phyloP scores from a whole-genome alignment of 2,329 filamentous ascomycete species.

The Daldinia sp. region DNA sequence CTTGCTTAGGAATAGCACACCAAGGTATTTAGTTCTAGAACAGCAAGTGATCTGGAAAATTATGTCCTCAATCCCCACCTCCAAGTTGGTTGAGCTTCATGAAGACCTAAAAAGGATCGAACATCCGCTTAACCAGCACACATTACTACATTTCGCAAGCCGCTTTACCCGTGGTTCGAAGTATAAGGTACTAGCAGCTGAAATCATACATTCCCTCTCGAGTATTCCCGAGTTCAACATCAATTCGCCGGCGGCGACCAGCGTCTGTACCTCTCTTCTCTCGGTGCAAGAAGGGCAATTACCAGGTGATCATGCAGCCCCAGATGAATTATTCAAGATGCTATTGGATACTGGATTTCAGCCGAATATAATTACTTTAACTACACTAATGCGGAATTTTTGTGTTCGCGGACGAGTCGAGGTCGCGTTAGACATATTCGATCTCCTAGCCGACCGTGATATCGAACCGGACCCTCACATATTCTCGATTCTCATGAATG shows the following conservation, averaged over 20 bases:
- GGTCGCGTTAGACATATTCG: constrained; percentile 71
- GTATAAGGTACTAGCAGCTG: constrained; percentile 54
- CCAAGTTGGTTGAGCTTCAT: constrained; percentile 31
- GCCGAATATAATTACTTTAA: constrained; percentile 70
- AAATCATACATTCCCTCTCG: constrained; percentile 53
- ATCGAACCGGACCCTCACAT: constrained; percentile 71
- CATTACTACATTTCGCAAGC: constrained; percentile 57
- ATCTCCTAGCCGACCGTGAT: constrained; percentile 66
- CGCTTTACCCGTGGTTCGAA: constrained; percentile 52
- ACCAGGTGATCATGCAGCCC: constrained; percentile 55
- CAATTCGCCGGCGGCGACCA: constrained; percentile 57
- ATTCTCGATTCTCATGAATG: constrained; percentile 74
- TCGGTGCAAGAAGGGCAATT: constrained; percentile 47
- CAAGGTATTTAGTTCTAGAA: constrained; percentile 39
- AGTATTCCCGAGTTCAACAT: constrained; percentile 51
- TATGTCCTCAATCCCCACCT: constrained; percentile 14
- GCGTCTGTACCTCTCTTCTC: constrained; percentile 68
- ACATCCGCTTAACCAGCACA: constrained; percentile 48
- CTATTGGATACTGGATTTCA: constrained; percentile 68
- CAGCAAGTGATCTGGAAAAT: constrained; percentile 38
- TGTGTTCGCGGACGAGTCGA: constrained; percentile 69
- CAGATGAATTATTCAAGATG: constrained; percentile 61
- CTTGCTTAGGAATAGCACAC: constrained; percentile 38
- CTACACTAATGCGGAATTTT: constrained; percentile 75
- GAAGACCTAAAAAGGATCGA: constrained; percentile 34